A percentile compares a stretch with the other conserved stretches of the same genome.
Evolutionary conservation across 768 basidiomycete species (phyloP).

Genomic region (Tricholoma saponaceum): DNA sequence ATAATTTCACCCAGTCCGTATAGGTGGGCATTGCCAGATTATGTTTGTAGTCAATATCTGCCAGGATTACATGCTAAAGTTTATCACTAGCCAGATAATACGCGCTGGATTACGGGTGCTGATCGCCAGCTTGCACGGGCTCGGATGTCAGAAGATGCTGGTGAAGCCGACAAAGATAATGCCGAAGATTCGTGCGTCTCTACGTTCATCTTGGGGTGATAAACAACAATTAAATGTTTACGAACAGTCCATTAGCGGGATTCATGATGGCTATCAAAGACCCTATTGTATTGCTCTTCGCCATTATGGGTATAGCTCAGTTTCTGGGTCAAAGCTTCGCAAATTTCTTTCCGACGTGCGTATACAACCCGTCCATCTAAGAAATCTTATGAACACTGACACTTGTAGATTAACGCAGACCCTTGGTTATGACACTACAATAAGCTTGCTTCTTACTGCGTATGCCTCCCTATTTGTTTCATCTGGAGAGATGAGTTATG

Average conservation of each 20-base stretch:
- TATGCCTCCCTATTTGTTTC: constrained; percentile 23
- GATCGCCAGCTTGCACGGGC: constrained; percentile 60
- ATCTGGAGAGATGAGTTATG: neutral
- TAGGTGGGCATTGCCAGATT: constrained; percentile 59
- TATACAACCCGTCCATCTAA: neutral
- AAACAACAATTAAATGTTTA: neutral
- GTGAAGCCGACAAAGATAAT: constrained; percentile 63
- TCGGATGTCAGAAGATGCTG: constrained; percentile 63
- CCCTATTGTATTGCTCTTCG: constrained; percentile 49
- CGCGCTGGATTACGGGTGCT: constrained; percentile 47
- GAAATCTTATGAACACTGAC: neutral
- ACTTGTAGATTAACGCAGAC: constrained; percentile 47
- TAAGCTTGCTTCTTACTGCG: constrained; percentile 59
- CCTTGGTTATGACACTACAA: constrained; percentile 56
- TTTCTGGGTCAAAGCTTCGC: constrained; percentile 55
- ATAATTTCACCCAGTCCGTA: neutral
- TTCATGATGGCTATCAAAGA: constrained; percentile 55
- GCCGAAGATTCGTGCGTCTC: constrained; percentile 48
- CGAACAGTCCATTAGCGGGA: constrained; percentile 42
- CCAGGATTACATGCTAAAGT: neutral
- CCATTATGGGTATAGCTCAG: constrained; percentile 46
- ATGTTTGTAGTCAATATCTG: constrained; percentile 32
- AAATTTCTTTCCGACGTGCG: constrained; percentile 55
- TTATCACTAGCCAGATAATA: constrained; percentile 50
- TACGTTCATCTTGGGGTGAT: neutral